Conservation (phyloP, 768 basidiomycete genomes). For the Hygrophorus pudorinus region DNA sequence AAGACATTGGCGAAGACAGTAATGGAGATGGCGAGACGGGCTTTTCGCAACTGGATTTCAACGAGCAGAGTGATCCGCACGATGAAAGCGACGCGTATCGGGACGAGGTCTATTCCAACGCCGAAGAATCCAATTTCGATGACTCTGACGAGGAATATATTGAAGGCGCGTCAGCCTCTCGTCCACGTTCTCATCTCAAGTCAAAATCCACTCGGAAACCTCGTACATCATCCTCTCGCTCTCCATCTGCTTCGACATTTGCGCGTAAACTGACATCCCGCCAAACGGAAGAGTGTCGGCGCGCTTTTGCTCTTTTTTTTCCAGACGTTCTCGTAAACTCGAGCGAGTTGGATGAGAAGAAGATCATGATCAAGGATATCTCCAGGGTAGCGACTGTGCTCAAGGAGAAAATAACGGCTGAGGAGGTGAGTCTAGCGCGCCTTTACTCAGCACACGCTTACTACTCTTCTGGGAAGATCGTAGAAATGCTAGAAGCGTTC, state of each 20-base stretch:
- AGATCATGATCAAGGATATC: slow-evolving; percentile 60
- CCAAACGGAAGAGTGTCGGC: slow-evolving; percentile 44
- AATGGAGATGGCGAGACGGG: slow-evolving; percentile 15
- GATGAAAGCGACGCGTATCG: slow-evolving; percentile 13
- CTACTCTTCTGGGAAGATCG: slow-evolving; percentile 35
- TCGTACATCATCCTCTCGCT: slow-evolving; percentile 1
- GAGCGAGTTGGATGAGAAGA: slow-evolving; percentile 37
- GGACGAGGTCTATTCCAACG: not conserved
- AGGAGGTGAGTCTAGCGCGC: slow-evolving; percentile 44
- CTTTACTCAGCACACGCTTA: not conserved
- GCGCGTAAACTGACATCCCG: slow-evolving; percentile 31
- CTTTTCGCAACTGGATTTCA: not conserved
- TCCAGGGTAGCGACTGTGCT: slow-evolving; percentile 49
- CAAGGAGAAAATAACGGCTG: slow-evolving; percentile 60
- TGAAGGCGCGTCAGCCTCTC: slow-evolving; percentile 7
- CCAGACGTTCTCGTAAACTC: slow-evolving; percentile 30
- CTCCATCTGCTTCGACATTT: slow-evolving; percentile 2
- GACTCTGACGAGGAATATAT: slow-evolving; percentile 25
- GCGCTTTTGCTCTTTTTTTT: slow-evolving; percentile 69
- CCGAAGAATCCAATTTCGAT: slow-evolving; percentile 11
- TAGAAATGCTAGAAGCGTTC: slow-evolving; percentile 74
- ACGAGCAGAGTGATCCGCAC: not conserved
- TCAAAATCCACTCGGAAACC: slow-evolving; percentile 3
- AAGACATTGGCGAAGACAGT: slow-evolving; percentile 17
- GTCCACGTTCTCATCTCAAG: slow-evolving; percentile 4